Conservation (phyloP, 2,329 filamentous ascomycete species). For the Ascosphaera acerosa region DNA sequence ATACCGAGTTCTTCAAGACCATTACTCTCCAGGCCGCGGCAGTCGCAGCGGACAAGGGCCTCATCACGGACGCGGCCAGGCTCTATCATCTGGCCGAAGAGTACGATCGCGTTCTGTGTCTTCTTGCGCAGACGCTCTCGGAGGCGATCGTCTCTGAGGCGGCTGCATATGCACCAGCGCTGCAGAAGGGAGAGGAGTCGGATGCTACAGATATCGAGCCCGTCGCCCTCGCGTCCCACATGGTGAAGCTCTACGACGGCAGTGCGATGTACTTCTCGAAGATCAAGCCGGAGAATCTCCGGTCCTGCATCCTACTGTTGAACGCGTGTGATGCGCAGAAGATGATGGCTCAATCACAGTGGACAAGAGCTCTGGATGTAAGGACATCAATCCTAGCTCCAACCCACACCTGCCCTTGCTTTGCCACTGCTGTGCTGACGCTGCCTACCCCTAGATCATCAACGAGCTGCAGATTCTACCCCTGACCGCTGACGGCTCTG, state of each 20-base stretch:
- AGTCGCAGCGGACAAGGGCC: constrained; percentile 80
- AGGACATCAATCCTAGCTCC: constrained; percentile 13
- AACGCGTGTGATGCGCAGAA: constrained; percentile 35
- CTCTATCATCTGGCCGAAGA: constrained; percentile 87
- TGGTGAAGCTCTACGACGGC: constrained; percentile 34
- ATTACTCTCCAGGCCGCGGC: constrained; percentile 82
- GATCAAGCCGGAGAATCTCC: constrained; percentile 31
- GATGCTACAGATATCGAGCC: constrained; percentile 23
- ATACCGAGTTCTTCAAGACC: constrained; percentile 67
- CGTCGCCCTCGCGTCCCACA: constrained; percentile 33
- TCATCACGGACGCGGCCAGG: constrained; percentile 79
- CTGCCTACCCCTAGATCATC: constrained; percentile 33
- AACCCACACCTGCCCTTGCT: background rate
- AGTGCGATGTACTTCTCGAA: constrained; percentile 35
- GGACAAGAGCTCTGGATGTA: constrained; percentile 38
- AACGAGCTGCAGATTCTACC: constrained; percentile 54
- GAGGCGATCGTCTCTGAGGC: constrained; percentile 51
- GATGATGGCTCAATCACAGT: constrained; percentile 31
- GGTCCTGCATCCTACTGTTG: constrained; percentile 33
- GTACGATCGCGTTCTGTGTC: constrained; percentile 77
- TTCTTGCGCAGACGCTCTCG: constrained; percentile 72
- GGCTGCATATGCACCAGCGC: too few species aligned
- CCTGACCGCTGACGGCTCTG: constrained; percentile 45
- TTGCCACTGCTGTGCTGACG: constrained; percentile 5
- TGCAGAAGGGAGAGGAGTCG: background rate